Evolutionary conservation across 2,329 filamentous ascomycete genomes (phyloP), one percentile per base, ranked within the genome.

Genomic region (Herpotrichia juniperi): DNA sequence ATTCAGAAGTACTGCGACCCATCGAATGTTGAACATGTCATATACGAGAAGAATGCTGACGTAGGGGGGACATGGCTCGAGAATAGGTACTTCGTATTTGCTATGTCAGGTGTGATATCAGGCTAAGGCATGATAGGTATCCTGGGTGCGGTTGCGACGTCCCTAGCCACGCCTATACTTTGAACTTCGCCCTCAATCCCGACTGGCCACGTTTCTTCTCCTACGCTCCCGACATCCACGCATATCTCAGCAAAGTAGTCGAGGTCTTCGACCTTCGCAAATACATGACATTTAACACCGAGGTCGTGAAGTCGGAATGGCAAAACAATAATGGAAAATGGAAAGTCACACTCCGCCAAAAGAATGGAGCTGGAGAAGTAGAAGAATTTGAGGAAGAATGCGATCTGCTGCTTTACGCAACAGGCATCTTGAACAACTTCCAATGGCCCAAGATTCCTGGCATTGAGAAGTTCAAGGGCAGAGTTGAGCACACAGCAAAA

Each of bases 211-310:
- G 74, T 5, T 78, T 77, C 69, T 79, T 78, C 59, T 77, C 75
- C 8, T 75, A 77, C 56, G 72, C 75, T 1, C 69, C 73, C 1
- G 78, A 81, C 46, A 80, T 81, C 48, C 76, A 75, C 64, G 71
- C 74, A 39, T 82, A 82, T 53, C 71, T 82, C 0, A 63, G 77
- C 49, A 79, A 78, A 55, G 77, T 83, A 14, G 78, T 76, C 57
- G 69, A 80, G 4, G 74, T 72, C 0, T 82, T 80, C 50, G 78
- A 75, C 37, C 68, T 83, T 3, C 72, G 76, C 37, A 81, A 81
- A 54, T 81, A 80, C 63, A 82, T 83, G 78, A 78, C 66, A 2
- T 81, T 83, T 68, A 76, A 79, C 49, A 79, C 76, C 8, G 72
- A 80, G 56, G 74, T 81, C 11, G 64, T 74, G 1, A 76, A 76